These are phyloP conservation scores for Arctium lappa DNA, from an alignment of 129 eudicot species.

Conservation along the genomic window DNA sequence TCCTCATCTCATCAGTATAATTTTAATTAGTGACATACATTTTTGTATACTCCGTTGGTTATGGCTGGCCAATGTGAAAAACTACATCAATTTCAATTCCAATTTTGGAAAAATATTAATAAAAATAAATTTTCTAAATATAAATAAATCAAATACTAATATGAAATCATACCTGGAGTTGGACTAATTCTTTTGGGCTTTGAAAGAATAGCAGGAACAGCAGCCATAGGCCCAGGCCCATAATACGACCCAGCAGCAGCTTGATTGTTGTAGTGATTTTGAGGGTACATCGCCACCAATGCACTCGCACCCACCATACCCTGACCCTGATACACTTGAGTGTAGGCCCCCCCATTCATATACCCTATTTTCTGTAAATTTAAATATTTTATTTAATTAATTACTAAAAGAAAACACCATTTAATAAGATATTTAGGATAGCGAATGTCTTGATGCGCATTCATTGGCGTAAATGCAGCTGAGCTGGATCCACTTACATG, in stretches of 20 bases:
- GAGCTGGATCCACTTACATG: conserved; percentile 43
- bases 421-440: neutral
- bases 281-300: conserved; percentile 65
- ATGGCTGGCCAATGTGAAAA: neutral
- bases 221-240: conserved; percentile 37
- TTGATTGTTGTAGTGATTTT: conserved; percentile 46
- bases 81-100: neutral
- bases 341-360: conserved; percentile 55
- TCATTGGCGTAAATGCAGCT: conserved; percentile 6
- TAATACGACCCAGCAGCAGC: conserved; percentile 53
- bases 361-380: conserved; percentile 53
- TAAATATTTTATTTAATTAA: neutral
- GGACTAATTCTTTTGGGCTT: conserved; percentile 67
- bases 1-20: no score
- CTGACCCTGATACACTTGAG: conserved; percentile 59
- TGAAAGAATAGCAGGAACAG: conserved; percentile 44
- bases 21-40: no score
- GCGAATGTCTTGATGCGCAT: conserved; percentile 1
- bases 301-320: conserved; percentile 48
- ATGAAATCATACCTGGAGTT: conserved; percentile 39
- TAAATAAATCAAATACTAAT: neutral
- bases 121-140: no score
- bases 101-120: no score
- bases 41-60: neutral
- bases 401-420: neutral